Evolutionary conservation across 179 eudicot genomes (phyloP).

Genomic region (Beta macrorhiza): DNA sequence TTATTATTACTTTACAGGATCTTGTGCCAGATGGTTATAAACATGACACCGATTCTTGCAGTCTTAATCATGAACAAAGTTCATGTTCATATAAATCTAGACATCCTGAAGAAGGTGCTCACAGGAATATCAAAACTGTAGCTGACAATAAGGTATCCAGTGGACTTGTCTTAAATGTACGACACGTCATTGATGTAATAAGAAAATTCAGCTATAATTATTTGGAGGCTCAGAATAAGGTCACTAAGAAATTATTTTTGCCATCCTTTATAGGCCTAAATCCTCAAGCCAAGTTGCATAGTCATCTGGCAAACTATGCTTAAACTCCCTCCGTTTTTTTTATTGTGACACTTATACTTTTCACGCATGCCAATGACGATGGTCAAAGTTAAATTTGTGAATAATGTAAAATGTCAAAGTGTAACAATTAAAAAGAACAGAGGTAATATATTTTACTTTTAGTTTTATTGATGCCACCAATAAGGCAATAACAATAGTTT

Average conservation of each 20-base stretch:
- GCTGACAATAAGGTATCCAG: constrained; percentile 35
- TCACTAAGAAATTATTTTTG: background rate
- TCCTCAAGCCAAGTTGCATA: constrained; percentile 2
- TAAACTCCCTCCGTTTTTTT: background rate
- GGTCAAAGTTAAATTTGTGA: too few relatives aligned
- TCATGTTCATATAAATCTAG: constrained; percentile 56
- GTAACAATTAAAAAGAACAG: too few relatives aligned
- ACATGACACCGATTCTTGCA: constrained; percentile 37
- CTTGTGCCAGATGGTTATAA: constrained; percentile 41
- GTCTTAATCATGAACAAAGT: constrained; percentile 63
- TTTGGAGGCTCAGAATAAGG: background rate
- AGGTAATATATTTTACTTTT: too few relatives aligned
- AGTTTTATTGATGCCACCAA: background rate
- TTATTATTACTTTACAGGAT: constrained; percentile 40
- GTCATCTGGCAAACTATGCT: constrained; percentile 1
- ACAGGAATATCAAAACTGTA: constrained; percentile 33
- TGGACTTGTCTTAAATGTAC: constrained; percentile 18
- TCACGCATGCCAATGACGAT: too few relatives aligned
- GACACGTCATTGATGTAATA: background rate
- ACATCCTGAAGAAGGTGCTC: constrained; percentile 38
- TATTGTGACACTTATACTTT: too few relatives aligned
- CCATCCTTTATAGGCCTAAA: background rate
- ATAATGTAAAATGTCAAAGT: too few relatives aligned
- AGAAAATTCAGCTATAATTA: background rate
- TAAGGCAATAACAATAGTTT: background rate